Percentiles rank a stretch among this genome's conserved stretches.
phyloP scores from a whole-genome alignment of 345 rosid species.

The Anacardium occidentale region DNA sequence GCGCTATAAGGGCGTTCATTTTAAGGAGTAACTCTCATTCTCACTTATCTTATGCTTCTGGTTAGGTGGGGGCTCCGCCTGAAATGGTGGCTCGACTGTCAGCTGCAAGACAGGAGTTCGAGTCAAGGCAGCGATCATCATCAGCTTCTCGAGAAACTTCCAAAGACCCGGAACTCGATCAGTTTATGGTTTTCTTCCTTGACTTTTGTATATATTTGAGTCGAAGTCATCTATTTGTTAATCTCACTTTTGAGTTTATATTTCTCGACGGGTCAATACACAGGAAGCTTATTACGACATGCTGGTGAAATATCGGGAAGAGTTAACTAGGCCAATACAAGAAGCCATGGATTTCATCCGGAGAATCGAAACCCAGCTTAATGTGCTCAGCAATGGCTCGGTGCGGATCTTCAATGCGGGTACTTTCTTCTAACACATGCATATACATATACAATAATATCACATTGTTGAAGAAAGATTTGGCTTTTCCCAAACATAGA shows the following conservation, averaged over 20 bases:
- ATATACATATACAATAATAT: not conserved
- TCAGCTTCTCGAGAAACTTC: slow-evolving; percentile 36
- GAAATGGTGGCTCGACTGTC: slow-evolving; percentile 70
- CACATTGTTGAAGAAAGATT: not conserved
- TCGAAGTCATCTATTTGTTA: slow-evolving; percentile 1
- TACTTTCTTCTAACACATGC: slow-evolving; percentile 26
- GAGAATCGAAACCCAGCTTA: slow-evolving; percentile 87
- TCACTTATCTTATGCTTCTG: slow-evolving; percentile 16
- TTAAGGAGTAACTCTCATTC: not conserved
- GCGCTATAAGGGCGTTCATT: not conserved
- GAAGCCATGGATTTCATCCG: slow-evolving; percentile 99
- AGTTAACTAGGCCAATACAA: slow-evolving; percentile 84
- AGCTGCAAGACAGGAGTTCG: slow-evolving; percentile 74
- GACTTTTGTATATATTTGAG: not conserved
- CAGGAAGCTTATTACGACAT: slow-evolving; percentile 97
- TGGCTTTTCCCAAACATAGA: not conserved
- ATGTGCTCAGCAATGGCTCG: slow-evolving; percentile 68
- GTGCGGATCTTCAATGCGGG: slow-evolving; percentile 76
- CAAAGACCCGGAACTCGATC: slow-evolving; percentile 95
- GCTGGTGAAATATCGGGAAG: slow-evolving; percentile 92
- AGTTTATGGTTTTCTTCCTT: slow-evolving; percentile 67
- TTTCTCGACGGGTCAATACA: slow-evolving; percentile 6
- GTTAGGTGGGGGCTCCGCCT: slow-evolving; percentile 93
- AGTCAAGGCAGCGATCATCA: slow-evolving; percentile 58
- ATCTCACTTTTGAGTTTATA: not conserved